Base-by-base conservation (phyloP, 2,329 filamentous ascomycete species). In the Phoma sp. region DNA sequence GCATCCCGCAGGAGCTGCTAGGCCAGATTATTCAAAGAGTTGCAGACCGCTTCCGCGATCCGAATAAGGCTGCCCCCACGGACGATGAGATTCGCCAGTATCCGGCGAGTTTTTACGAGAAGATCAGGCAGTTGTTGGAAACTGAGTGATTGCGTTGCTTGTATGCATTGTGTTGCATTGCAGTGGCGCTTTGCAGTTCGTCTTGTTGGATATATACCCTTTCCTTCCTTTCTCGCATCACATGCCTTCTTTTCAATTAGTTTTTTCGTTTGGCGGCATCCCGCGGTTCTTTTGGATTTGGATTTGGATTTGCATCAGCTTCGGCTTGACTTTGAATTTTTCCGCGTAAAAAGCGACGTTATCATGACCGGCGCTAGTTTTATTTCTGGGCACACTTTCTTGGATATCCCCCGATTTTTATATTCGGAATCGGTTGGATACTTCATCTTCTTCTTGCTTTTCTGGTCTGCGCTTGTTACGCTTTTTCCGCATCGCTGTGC, bases 1-100 rank as follows among this genome's bases (percentile, higher is more conserved):
- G 80, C 3, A 76, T 77, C 18, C 65, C 71, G 2, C 66, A 86
- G 66, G 83, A 86, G n/a, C 76, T 87, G 66, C 75, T 88, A 4
- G 81, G 78, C 2, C 80, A 84, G 58, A 84, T 88, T 26, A 79
- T 88, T 58, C 77, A 79, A 45, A 83, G 83, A 40, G 84, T 88
- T 14, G 81, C 85, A 4, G 81, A 85, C 55, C 81, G 86, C 58
- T 87, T 85, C 65, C 75, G 80, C 25, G 81, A 82, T 61, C 66
- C 71, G 7, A 74, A 72, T 20, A 82, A 81, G 55, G 80, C 81
- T 4, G 67, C 82, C 5, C 85, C 85, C 2, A 82, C 76, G 14
- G 82, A 85, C 29, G 82, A 84, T 52, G 85, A 88, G 66, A 76
- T 80, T 34, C 56, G 69, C 15, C 62, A 69, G 52, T 81, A 81